Evolutionary conservation across 2,329 filamentous ascomycete genomes (phyloP).

Genomic region (Aspergillus pseudonomiae): DNA sequence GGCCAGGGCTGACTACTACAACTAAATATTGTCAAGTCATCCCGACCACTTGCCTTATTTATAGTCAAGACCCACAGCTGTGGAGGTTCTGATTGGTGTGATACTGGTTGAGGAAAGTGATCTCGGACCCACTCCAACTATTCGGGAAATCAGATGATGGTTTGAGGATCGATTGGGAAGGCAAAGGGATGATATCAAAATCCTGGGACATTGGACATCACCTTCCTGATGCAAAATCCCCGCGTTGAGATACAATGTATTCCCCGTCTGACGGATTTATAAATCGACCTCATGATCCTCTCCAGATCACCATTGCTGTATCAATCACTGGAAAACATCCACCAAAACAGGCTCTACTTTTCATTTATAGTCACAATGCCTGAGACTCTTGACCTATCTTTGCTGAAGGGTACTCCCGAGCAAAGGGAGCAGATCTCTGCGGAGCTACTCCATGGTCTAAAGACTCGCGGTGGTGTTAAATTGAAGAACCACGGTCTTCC

Average conservation of each 20-base stretch:
- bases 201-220: not conserved
- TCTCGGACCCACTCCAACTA: not conserved
- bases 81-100: fast-evolving
- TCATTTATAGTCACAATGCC: not conserved
- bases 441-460: not conserved
- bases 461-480: not conserved
- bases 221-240: not conserved
- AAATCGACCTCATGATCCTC: not conserved
- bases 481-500: not conserved
- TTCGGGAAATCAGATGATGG: not conserved
- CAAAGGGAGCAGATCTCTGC: not conserved
- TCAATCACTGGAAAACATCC: not conserved
- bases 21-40: not conserved
- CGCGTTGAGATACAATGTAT: not conserved
- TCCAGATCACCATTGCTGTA: not conserved
- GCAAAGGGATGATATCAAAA: not conserved
- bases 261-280: not conserved
- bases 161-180: not conserved
- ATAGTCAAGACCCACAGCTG: not conserved
- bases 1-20: too few species aligned
- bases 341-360: not conserved
- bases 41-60: not conserved
- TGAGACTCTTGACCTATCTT: not conserved
- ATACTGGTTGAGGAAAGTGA: not conserved
- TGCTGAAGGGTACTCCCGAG: not conserved